Evolutionary conservation across 257 asterid species (phyloP).

Genomic region (Thymus mandschuricus): DNA sequence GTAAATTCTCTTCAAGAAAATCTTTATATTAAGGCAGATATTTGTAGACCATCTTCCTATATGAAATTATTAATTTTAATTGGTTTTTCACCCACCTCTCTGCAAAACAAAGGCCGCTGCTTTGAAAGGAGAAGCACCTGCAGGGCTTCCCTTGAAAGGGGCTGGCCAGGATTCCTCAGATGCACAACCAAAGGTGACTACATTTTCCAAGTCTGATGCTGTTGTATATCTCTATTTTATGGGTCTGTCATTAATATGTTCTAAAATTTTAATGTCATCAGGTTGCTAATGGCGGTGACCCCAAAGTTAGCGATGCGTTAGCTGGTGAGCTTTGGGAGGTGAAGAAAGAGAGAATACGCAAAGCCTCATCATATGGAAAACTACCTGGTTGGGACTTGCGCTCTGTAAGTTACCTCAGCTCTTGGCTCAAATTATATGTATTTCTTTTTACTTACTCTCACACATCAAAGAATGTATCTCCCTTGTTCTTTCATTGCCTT

Average conservation of each 20-base stretch:
- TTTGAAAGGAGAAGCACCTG: constrained; percentile 99
- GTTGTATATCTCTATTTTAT: constrained; percentile 18
- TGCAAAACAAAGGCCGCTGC: constrained; percentile 77
- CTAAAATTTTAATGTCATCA: constrained; percentile 38
- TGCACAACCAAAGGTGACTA: constrained; percentile 74
- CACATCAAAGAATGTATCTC: constrained; percentile 5
- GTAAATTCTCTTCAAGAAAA: constrained; percentile 21
- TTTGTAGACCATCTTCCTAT: constrained; percentile 10
- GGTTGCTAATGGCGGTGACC: constrained; percentile 80
- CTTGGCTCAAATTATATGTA: constrained; percentile 4
- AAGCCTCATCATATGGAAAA: constrained; percentile 81
- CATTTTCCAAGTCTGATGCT: constrained; percentile 28
- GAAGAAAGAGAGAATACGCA: constrained; percentile 93
- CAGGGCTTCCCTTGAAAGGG: constrained; percentile 98
- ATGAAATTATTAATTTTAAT: constrained; percentile 21
- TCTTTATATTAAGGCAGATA: constrained; percentile 1
- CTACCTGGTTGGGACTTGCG: constrained; percentile 97
- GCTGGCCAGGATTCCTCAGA: constrained; percentile 99
- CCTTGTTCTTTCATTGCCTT: constrained; percentile 23
- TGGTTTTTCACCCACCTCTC: constrained; percentile 24
- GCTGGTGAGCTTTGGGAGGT: constrained; percentile 99
- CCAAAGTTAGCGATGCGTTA: constrained; percentile 84
- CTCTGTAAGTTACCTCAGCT: constrained; percentile 69
- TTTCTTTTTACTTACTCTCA: background rate
- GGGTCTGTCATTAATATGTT: constrained; percentile 20